A percentile compares a stretch with the other conserved stretches of the same genome.
Conservation (phyloP, 1,139 yeast genomes). For the Taiozyma sp. region DNA sequence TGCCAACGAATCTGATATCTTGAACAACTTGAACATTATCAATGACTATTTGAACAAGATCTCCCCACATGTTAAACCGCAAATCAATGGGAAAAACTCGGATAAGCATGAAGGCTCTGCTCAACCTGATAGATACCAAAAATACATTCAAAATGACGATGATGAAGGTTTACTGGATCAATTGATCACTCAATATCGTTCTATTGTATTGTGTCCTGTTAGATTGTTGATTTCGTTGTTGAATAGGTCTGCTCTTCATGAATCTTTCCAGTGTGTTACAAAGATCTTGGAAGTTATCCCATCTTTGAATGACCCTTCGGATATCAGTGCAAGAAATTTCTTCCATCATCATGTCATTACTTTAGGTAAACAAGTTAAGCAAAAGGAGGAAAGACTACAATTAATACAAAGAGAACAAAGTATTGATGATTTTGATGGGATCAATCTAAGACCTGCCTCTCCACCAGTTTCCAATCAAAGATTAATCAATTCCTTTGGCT, state of each 20-base stretch:
- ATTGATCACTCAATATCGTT: conserved; percentile 34
- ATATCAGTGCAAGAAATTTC: conserved; percentile 77
- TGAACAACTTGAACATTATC: conserved; percentile 47
- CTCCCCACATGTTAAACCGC: conserved; percentile 29
- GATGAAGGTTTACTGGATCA: conserved; percentile 35
- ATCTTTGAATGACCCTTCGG: conserved; percentile 55
- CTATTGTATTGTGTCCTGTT: conserved; percentile 29
- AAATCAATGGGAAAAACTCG: conserved; percentile 2
- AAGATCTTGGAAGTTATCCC: conserved; percentile 42
- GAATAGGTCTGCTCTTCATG: conserved; percentile 53
- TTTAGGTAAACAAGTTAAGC: conserved; percentile 47
- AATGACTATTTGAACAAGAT: conserved; percentile 48
- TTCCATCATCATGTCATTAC: conserved; percentile 79
- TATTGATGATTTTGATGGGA: conserved; percentile 1
- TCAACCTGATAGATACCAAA: conserved; percentile 27
- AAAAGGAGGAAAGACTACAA: conserved; percentile 3
- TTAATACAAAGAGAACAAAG: background rate
- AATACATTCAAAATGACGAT: conserved; percentile 40
- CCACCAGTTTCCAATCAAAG: conserved; percentile 40
- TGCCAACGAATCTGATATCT: conserved; percentile 59
- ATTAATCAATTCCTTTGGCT: conserved; percentile 46
- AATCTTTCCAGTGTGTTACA: conserved; percentile 53
- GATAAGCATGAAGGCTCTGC: conserved; percentile 8
- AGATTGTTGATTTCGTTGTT: conserved; percentile 39
- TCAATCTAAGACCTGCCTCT: conserved; percentile 34